These are phyloP conservation scores for Trichoderma sp. DNA, from an alignment of 2,329 filamentous ascomycete genomes.

Conservation along the genomic window DNA sequence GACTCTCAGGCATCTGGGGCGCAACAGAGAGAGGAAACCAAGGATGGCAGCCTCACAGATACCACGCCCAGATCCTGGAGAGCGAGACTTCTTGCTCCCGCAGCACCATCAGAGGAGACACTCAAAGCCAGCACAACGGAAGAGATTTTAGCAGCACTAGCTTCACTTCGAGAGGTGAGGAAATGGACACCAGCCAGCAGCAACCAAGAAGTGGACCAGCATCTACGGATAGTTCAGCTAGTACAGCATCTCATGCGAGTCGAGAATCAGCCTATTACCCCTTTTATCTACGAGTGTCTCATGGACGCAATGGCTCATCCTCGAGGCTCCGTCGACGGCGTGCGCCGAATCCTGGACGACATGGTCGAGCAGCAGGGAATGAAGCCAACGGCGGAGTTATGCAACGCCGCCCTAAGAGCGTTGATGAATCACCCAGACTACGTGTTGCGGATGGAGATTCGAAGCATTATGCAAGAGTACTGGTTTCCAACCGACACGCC, in stretches of 20 bases:
- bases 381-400: conserved; percentile 62
- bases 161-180: conserved; percentile 26
- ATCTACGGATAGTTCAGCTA: conserved; percentile 38
- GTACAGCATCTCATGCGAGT: conserved; percentile 58
- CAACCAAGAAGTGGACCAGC: conserved; percentile 26
- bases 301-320: conserved; percentile 68
- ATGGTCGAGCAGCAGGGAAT: conserved; percentile 62
- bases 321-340: conserved; percentile 63
- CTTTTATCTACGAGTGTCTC: conserved; percentile 68
- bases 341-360: conserved; percentile 65
- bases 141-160: conserved; percentile 30
- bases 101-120: conserved; percentile 23
- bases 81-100: conserved; percentile 23
- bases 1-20: neutral
- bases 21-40: neutral
- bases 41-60: neutral
- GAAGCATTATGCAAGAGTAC: conserved; percentile 69
- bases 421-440: conserved; percentile 86
- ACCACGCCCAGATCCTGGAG: conserved; percentile 3
- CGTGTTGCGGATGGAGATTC: conserved; percentile 65
- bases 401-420: conserved; percentile 68
- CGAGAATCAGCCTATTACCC: conserved; percentile 53
- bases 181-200: conserved; percentile 23
- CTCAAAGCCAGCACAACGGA: conserved; percentile 24
- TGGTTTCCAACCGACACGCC: conserved; percentile 57